Base-by-base conservation (phyloP, 495 filamentous ascomycete species). In the Hypoxylon lienhwacheense region DNA sequence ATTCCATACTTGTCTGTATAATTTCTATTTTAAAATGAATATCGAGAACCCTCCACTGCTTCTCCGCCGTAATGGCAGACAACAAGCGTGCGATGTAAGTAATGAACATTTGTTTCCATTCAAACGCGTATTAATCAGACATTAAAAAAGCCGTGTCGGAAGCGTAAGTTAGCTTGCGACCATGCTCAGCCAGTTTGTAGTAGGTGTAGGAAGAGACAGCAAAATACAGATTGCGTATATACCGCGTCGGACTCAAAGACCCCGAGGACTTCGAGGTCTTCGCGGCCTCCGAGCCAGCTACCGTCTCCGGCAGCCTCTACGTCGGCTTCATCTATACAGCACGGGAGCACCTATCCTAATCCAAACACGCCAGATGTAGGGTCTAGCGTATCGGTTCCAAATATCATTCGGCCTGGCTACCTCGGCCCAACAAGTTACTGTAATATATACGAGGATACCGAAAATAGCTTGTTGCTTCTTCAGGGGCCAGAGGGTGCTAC, bases 361-460 rank as follows among this genome's bases (percentile, higher is more conserved):
- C 48, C 52, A 14, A 49, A 33, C 7, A 12, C 31, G 25, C 32
- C 28, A 25, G 37, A 16, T 50, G 41, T 45, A 19, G 57, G 28
- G 16, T 25, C 52, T 63, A 7, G 65, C 61, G 8, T 75, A 68
- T 53, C 70, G 67, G 32, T 61, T 59, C 68, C 77, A 67, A 53
- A 73, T 22, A 67, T 67, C 5, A 59, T 57, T 21, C 65, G 65
- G 5, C 66, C 73, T 7, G 77, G 77, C 0, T 81, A 80, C 47
- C 54, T 81, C 10, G 77, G 79, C 15, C 75, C 73, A 7, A 80
- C 73, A 0, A 77, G 75, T 49, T 81, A 71, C 50, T 77, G 76
- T 2, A 71, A 77, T 20, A 73, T 80, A 12, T 74, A 73, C 21
- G 61, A 69, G 4, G 76, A 76, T 15, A 63, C 66, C 1, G 58